phyloP scores from a whole-genome alignment of 1,284 basidiomycete genomes.

The Coniferiporia sulphurascens region DNA sequence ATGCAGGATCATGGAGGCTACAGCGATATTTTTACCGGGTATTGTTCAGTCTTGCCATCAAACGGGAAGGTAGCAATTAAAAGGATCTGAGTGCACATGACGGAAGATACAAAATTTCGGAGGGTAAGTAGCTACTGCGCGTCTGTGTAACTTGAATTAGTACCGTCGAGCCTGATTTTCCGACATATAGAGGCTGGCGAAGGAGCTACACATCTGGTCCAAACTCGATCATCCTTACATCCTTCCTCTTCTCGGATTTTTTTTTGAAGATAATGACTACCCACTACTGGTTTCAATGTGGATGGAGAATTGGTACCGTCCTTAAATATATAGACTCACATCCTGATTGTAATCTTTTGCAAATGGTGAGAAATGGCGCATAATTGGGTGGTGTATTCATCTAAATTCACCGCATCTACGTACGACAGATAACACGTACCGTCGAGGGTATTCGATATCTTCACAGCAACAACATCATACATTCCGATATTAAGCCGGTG shows the following conservation, averaged over 20 bases:
- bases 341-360: neutral
- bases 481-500: conserved; percentile 8
- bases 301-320: neutral
- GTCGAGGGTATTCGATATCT: conserved; percentile 2
- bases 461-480: neutral
- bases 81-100: neutral
- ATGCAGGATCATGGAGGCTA: neutral
- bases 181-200: neutral
- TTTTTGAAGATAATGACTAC: neutral
- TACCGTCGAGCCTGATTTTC: too few species aligned
- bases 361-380: neutral
- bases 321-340: neutral
- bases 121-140: neutral
- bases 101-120: neutral
- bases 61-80: conserved; percentile 1
- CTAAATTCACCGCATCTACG: neutral
- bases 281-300: neutral
- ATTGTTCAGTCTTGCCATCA: neutral
- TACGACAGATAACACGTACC: neutral
- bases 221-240: neutral
- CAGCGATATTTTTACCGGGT: neutral
- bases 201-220: conserved; percentile 5
- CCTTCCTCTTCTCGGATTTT: neutral
- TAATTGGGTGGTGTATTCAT: too few species aligned
- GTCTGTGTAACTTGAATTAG: too few species aligned